These are phyloP conservation scores for Eucalyptus tenuipes DNA, from an alignment of 345 rosid genomes.

Conservation along the genomic window DNA sequence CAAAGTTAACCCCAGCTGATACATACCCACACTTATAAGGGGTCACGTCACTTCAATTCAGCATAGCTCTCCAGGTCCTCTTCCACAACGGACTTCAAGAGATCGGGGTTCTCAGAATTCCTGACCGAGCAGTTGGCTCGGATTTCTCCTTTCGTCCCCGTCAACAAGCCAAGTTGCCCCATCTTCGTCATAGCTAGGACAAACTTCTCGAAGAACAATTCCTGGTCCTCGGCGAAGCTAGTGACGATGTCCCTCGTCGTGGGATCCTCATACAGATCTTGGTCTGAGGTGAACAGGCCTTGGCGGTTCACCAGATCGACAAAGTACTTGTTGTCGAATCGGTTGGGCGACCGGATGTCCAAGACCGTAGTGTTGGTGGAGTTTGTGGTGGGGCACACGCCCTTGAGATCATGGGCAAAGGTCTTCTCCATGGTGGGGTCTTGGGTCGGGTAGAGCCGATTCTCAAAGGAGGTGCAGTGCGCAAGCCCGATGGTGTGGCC, in stretches of 20 bases:
- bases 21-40: not conserved
- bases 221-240: constrained; percentile 44
- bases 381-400: constrained; percentile 32
- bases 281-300: constrained; percentile 84
- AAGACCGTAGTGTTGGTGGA: constrained; percentile 28
- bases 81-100: constrained; percentile 33
- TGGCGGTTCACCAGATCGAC: constrained; percentile 71
- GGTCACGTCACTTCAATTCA: not conserved
- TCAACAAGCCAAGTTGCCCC: constrained; percentile 55
- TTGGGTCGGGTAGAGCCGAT: constrained; percentile 66
- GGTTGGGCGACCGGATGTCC: constrained; percentile 56
- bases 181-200: constrained; percentile 51
- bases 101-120: constrained; percentile 19
- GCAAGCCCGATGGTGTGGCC: constrained; percentile 75
- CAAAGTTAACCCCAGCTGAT: not conserved
- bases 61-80: constrained; percentile 9
- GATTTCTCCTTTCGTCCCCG: constrained; percentile 60
- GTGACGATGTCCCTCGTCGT: constrained; percentile 50
- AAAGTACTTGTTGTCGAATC: constrained; percentile 77
- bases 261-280: constrained; percentile 49
- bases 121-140: constrained; percentile 60
- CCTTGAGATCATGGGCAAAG: constrained; percentile 45
- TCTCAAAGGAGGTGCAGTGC: constrained; percentile 50
- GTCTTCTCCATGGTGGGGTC: constrained; percentile 61
- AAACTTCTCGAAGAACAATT: constrained; percentile 59